Evolutionary conservation across 495 filamentous ascomycete species (phyloP).

Genomic region (Cenococcum geophilum): DNA sequence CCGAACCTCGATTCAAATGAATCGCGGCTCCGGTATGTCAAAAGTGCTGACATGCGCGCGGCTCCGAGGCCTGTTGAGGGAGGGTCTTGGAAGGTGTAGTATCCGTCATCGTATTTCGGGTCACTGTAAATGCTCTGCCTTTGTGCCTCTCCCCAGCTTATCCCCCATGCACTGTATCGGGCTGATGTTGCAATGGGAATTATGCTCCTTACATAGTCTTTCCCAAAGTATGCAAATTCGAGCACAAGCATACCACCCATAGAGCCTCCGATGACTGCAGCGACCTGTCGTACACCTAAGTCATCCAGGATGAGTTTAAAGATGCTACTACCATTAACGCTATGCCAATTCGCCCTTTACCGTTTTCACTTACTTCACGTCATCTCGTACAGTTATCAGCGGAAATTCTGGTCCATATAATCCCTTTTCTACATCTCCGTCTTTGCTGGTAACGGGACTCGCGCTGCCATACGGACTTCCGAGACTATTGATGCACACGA

Average conservation of each 20-base stretch:
- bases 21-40: slow-evolving; percentile 93
- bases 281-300: slow-evolving; percentile 77
- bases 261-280: slow-evolving; percentile 89
- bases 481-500: slow-evolving; percentile 92
- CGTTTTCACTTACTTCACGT: slow-evolving; percentile 63
- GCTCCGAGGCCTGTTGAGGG: slow-evolving; percentile 82
- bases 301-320: slow-evolving; percentile 90
- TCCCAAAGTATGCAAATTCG: slow-evolving; percentile 94
- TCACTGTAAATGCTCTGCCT: slow-evolving; percentile 97
- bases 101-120: slow-evolving; percentile 96
- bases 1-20: slow-evolving; percentile 96
- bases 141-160: slow-evolving; percentile 98
- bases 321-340: slow-evolving; percentile 48
- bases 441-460: slow-evolving; percentile 84
- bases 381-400: slow-evolving; percentile 87
- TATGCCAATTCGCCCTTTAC: not conserved
- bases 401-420: slow-evolving; percentile 95
- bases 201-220: slow-evolving; percentile 84
- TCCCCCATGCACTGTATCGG: slow-evolving; percentile 96
- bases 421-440: slow-evolving; percentile 65
- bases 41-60: slow-evolving; percentile 89
- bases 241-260: slow-evolving; percentile 97
- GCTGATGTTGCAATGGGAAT: slow-evolving; percentile 94
- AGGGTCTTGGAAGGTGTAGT: slow-evolving; percentile 68
- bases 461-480: slow-evolving; percentile 95